phyloP scores from a whole-genome alignment of 2,329 filamentous ascomycete genomes.

The Botrytis cinerea region DNA sequence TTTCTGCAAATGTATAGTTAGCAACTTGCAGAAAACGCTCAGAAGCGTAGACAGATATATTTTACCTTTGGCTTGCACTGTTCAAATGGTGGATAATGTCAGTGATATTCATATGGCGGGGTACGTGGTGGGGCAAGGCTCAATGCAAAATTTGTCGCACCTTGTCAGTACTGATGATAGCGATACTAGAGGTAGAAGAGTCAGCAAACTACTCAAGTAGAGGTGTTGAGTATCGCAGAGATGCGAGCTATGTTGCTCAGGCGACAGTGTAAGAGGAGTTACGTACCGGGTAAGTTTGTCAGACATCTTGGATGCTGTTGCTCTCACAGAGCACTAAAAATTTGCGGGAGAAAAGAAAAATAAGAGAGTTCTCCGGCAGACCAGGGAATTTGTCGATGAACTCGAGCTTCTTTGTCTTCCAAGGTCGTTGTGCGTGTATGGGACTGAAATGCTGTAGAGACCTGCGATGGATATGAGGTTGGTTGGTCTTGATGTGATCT shows the following conservation, averaged over 20 bases:
- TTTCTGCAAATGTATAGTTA: constrained; percentile 63
- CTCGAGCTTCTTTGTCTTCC: not conserved
- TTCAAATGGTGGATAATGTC: constrained; percentile 44
- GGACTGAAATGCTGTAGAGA: constrained; percentile 1
- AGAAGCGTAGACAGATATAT: constrained; percentile 19
- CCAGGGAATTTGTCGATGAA: not conserved
- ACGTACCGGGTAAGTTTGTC: constrained; percentile 93
- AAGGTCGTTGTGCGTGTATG: not conserved
- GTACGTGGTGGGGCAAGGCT: constrained; percentile 46
- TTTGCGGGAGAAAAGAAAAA: constrained; percentile 5
- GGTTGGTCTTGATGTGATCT: not conserved
- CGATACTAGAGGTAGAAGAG: constrained; percentile 67
- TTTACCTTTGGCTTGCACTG: constrained; percentile 85
- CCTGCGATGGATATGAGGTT: not conserved
- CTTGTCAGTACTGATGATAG: constrained; percentile 99
- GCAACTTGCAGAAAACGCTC: constrained; percentile 32
- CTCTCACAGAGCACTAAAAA: constrained; percentile 16
- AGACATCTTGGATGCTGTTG: constrained; percentile 59
- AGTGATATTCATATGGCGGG: constrained; percentile 40
- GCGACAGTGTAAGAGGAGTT: not conserved
- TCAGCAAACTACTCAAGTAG: constrained; percentile 21
- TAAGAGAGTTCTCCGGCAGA: not conserved
- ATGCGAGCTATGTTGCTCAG: not conserved
- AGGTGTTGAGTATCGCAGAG: not conserved
- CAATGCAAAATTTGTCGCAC: constrained; percentile 52